phyloP scores from a whole-genome alignment of 2,329 filamentous ascomycete genomes.

The Xylariales sp. region DNA sequence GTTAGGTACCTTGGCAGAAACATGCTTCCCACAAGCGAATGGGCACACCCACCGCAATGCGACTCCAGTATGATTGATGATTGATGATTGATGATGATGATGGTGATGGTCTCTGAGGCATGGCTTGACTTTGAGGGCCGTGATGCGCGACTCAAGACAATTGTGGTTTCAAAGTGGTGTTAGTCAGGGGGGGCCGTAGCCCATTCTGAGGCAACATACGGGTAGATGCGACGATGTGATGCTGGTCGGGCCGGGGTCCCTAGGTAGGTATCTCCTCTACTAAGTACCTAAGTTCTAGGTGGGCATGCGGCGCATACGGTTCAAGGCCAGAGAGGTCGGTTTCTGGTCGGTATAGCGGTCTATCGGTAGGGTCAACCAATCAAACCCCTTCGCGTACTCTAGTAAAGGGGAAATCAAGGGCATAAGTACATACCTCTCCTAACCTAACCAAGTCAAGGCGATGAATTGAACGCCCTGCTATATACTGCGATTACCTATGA shows the following conservation, averaged over 20 bases:
- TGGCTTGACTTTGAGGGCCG: constrained; percentile 19
- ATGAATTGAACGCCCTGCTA: too few species aligned
- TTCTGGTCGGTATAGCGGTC: too few species aligned
- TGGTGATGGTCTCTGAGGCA: background rate
- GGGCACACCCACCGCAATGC: background rate
- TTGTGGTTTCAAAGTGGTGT: constrained; percentile 46
- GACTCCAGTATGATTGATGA: constrained; percentile 9
- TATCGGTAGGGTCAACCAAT: background rate
- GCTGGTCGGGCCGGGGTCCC: constrained; percentile 10
- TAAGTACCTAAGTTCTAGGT: too few species aligned
- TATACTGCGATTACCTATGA: too few species aligned
- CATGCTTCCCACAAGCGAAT: constrained; percentile 26
- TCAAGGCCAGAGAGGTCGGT: too few species aligned
- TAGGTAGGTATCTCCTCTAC: background rate
- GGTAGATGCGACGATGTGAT: constrained; percentile 33
- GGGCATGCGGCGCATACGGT: constrained; percentile 6
- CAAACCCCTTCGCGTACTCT: background rate
- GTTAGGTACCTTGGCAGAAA: constrained; percentile 16
- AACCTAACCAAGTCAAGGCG: too few species aligned
- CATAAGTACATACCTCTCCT: too few species aligned
- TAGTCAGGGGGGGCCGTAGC: constrained; percentile 36
- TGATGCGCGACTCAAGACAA: constrained; percentile 41
- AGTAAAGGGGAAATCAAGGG: background rate
- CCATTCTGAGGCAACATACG: constrained; percentile 30
- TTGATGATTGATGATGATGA: background rate